These are phyloP conservation scores for Lolium multiflorum DNA, from an alignment of 176 grass and related monocot genomes.

Conservation along the genomic window DNA sequence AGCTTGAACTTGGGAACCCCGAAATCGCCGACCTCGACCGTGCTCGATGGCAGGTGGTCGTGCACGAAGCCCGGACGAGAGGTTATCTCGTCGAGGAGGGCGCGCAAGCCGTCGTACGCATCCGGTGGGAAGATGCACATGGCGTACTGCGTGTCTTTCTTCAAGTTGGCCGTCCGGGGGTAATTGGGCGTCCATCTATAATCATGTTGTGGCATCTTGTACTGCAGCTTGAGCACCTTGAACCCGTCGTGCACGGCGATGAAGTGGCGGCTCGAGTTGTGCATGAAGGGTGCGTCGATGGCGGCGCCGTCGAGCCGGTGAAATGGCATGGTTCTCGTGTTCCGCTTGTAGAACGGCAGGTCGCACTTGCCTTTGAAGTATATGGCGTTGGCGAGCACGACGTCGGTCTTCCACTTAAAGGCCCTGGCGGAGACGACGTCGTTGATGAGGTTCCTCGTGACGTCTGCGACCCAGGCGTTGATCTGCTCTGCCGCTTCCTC, in stretches of 20 bases:
- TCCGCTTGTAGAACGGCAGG: background rate
- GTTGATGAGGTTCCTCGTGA: background rate
- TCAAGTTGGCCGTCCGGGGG: background rate
- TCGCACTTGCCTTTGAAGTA: slow-evolving; percentile 12
- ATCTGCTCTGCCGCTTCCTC: background rate
- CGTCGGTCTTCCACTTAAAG: too few relatives aligned
- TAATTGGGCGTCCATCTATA: background rate
- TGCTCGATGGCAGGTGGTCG: background rate
- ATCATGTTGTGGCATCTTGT: background rate
- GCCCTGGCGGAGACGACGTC: background rate
- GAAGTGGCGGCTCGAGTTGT: background rate
- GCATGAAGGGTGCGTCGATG: background rate
- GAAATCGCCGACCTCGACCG: background rate
- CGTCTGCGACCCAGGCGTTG: background rate
- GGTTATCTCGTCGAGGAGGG: background rate
- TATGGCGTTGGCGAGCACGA: background rate
- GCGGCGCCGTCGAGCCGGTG: background rate
- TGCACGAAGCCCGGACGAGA: background rate
- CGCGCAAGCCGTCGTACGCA: background rate
- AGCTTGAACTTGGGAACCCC: slow-evolving; percentile 22
- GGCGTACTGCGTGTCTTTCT: background rate
- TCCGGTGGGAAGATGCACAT: background rate
- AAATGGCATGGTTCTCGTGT: background rate
- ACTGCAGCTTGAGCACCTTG: slow-evolving; percentile 8
- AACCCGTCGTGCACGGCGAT: slow-evolving; percentile 11